Base-by-base conservation (phyloP, 495 filamentous ascomycete genomes). In the Lasiosphaeriaceae sp. region DNA sequence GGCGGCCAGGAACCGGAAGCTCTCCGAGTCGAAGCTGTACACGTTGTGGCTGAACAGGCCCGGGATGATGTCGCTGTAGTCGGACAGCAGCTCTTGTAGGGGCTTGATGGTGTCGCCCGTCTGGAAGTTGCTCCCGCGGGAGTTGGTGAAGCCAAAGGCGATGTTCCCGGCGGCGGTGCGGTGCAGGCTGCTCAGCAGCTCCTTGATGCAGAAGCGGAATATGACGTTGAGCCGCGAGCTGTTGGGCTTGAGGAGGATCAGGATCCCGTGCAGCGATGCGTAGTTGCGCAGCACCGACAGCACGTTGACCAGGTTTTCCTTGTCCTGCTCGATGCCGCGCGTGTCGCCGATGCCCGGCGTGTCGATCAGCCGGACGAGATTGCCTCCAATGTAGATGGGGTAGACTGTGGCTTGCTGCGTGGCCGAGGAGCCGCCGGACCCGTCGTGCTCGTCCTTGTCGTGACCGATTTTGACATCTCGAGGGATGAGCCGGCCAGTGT, bases 161-260 rank as follows among this genome's bases (percentile, higher is more conserved):
- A 79, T 75, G 57, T 76, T 79, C 16, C 56, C 58, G 1, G 62
- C 58, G 2, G 73, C 70, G 48, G 45, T 35, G 1, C 29, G 29
- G 41, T 61, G 58, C 41, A 58, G 50, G 57, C 75, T 79, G 19
- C 51, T 76, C 7, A 80, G 63, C 0, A 80, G 62, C 54, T 77
- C 60, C 21, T 74, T 76, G 26, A 79, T 53, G 61, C 74, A 78
- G 39, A 69, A 78, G 0, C 46, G 52, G 41, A 77, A 77, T 16
- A 53, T 73, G 26, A 75, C 50, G 0, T 62, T 75, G 26, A 78
- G 49, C 1, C 75, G 69, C 0, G 75, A 54, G 11, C 58, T 61
- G 60, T 79, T 63, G 52, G 77, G 44, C 72, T 81, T 69, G 65
- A 84, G 47, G 60, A 81, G 59, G 64, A 80, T 66, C 58, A 81